These are phyloP conservation scores for Lachnellula cervina DNA, from an alignment of 2,329 filamentous ascomycete genomes.

Conservation along the genomic window DNA sequence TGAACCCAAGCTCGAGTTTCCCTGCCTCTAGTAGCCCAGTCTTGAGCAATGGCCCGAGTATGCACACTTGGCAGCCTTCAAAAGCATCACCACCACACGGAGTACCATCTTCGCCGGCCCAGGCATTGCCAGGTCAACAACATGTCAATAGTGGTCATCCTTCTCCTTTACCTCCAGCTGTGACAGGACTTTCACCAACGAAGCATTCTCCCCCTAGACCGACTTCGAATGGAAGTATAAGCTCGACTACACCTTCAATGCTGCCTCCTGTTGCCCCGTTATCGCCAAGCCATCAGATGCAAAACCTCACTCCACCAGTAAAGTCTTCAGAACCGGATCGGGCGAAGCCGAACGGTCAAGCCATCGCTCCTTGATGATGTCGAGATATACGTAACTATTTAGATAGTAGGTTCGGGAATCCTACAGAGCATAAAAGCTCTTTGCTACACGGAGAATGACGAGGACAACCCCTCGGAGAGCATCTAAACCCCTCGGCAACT, in stretches of 20 bases:
- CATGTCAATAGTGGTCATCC: conserved; percentile 17
- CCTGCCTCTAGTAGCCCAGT: conserved; percentile 13
- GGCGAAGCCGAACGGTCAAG: conserved; percentile 17
- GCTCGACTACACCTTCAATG: conserved; percentile 36
- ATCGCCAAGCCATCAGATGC: conserved; percentile 51
- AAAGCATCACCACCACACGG: conserved; percentile 14
- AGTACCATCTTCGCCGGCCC: conserved; percentile 7
- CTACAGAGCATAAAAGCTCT: no score
- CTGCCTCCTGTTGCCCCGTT: conserved; percentile 54
- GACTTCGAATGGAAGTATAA: conserved; percentile 26
- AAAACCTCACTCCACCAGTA: conserved; percentile 56
- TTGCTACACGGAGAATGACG: no score
- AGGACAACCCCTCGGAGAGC: neutral
- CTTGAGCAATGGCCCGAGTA: conserved; percentile 7
- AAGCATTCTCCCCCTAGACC: conserved; percentile 37
- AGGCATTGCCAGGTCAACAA: conserved; percentile 6
- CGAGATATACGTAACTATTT: neutral
- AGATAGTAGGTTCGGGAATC: no score
- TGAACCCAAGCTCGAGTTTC: conserved; percentile 6
- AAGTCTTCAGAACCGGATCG: conserved; percentile 38
- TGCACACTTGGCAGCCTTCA: conserved; percentile 8
- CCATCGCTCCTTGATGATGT: conserved; percentile 10
- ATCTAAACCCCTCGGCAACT: neutral
- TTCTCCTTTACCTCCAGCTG: conserved; percentile 29
- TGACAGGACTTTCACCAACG: conserved; percentile 40